Evolutionary conservation across 257 asterid genomes (phyloP).

Genomic region (Agastache rugosa): DNA sequence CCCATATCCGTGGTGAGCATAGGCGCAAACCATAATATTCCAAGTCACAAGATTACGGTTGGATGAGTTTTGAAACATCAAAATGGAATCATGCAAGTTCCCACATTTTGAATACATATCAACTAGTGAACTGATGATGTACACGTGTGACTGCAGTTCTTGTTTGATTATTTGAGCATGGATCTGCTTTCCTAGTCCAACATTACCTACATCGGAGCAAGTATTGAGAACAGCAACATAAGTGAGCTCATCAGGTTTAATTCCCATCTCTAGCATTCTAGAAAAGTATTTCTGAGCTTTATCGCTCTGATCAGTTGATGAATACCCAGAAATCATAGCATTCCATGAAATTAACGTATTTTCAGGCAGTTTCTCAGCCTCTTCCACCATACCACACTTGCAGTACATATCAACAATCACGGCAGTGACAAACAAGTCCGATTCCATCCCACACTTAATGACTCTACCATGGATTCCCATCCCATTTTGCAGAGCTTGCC

Average conservation of each 20-base stretch:
- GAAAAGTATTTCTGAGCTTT: conserved; percentile 73
- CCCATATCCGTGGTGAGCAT: conserved; percentile 80
- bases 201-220: conserved; percentile 79
- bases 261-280: conserved; percentile 66
- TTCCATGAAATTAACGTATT: conserved; percentile 79
- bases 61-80: conserved; percentile 70
- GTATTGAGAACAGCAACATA: conserved; percentile 84
- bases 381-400: conserved; percentile 76
- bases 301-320: conserved; percentile 74
- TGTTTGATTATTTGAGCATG: conserved; percentile 88
- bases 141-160: conserved; percentile 72
- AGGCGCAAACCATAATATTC: conserved; percentile 85
- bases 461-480: conserved; percentile 72
- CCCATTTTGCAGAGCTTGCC: conserved; percentile 61
- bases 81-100: conserved; percentile 66
- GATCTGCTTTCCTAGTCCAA: conserved; percentile 84
- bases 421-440: conserved; percentile 69
- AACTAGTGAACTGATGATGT: conserved; percentile 80
- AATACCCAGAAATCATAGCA: conserved; percentile 76
- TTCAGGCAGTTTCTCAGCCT: conserved; percentile 79
- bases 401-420: conserved; percentile 89
- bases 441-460: conserved; percentile 73
- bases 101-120: conserved; percentile 98
- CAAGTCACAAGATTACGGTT: conserved; percentile 82
- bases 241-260: conserved; percentile 80